Conservation (phyloP, 306 rosid genomes). For the Astragalus membranaceus region DNA sequence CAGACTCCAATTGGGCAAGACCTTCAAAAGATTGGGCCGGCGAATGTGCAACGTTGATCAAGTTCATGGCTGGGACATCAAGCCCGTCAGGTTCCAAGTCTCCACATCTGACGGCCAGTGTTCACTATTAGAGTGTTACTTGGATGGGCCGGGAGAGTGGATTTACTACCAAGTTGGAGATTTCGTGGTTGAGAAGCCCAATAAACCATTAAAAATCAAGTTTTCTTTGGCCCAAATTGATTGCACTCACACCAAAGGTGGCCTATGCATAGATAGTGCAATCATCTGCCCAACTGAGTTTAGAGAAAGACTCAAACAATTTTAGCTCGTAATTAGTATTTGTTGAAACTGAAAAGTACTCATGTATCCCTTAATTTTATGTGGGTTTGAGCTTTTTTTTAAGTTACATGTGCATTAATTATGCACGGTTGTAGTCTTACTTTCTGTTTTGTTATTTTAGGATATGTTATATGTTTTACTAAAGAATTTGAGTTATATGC, state of each 20-base stretch:
- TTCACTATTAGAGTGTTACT: slow-evolving; percentile 38
- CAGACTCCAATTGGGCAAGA: slow-evolving; percentile 64
- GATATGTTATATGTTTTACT: no score
- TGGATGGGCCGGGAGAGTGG: slow-evolving; percentile 53
- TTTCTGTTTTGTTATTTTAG: no score
- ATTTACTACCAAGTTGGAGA: slow-evolving; percentile 58
- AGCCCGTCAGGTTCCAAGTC: slow-evolving; percentile 66
- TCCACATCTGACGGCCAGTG: slow-evolving; percentile 61
- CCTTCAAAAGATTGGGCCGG: slow-evolving; percentile 50
- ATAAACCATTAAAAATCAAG: slow-evolving; percentile 33
- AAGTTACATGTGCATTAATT: no score
- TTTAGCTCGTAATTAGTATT: not conserved
- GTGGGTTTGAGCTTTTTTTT: slow-evolving; percentile 20
- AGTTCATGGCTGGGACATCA: slow-evolving; percentile 87
- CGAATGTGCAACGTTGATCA: slow-evolving; percentile 42
- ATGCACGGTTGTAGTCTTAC: no score
- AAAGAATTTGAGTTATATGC: no score
- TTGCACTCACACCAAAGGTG: slow-evolving; percentile 93
- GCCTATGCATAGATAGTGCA: slow-evolving; percentile 65
- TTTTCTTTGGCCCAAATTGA: slow-evolving; percentile 87
- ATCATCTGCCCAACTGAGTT: slow-evolving; percentile 46
- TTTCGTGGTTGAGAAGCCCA: slow-evolving; percentile 31
- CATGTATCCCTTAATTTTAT: slow-evolving; percentile 19
- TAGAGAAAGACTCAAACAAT: not conserved
- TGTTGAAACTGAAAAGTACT: not conserved